phyloP scores from a whole-genome alignment of 495 filamentous ascomycete genomes.

The Ascobolus immersus region DNA sequence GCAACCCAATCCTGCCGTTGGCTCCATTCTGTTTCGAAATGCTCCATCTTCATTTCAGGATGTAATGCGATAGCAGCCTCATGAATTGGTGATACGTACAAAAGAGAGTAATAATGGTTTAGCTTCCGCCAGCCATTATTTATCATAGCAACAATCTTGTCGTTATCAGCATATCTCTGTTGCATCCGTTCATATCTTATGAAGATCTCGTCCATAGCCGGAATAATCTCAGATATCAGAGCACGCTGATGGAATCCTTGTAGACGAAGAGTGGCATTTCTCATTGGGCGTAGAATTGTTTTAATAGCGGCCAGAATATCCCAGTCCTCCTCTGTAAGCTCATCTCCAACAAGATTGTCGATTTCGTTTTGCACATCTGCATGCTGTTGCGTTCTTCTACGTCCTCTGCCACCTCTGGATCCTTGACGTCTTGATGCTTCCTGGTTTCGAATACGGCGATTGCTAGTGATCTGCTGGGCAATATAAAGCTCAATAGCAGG shows the following conservation, averaged over 20 bases:
- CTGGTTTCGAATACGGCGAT: too few species aligned
- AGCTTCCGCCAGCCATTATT: too few species aligned
- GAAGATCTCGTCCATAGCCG: neutral
- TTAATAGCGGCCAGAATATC: conserved; percentile 1
- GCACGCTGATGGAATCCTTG: too few species aligned
- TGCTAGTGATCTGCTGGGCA: too few species aligned
- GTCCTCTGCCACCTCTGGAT: neutral
- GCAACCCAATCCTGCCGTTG: neutral
- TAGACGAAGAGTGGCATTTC: neutral
- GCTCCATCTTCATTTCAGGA: neutral
- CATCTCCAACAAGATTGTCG: neutral
- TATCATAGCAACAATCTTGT: too few species aligned
- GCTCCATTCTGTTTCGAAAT: neutral
- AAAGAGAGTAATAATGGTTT: too few species aligned
- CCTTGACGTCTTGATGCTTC: too few species aligned
- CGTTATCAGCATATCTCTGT: too few species aligned
- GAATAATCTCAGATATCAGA: neutral
- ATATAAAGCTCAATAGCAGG: conserved; percentile 4
- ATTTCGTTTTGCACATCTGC: too few species aligned
- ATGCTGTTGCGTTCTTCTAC: neutral
- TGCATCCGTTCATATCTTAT: neutral
- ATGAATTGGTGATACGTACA: too few species aligned
- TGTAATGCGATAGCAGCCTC: neutral
- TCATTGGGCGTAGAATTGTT: conserved; percentile 1
- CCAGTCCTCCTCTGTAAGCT: conserved; percentile 2